phyloP scores from a whole-genome alignment of 2,329 filamentous ascomycete species.

The Bertia moriformis region DNA sequence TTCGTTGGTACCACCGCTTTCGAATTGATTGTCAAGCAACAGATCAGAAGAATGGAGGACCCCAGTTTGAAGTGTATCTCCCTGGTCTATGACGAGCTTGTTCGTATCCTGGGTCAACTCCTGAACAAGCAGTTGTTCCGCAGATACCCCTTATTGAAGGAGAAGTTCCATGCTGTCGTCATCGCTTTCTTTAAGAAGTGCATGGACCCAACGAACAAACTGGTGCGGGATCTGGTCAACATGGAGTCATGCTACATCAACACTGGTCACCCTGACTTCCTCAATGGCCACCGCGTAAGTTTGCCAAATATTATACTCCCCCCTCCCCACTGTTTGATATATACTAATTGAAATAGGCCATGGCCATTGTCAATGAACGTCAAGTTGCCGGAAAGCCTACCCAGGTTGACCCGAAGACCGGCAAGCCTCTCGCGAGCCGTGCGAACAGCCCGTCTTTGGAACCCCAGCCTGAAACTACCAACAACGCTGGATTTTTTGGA shows the following conservation, averaged over 20 bases:
- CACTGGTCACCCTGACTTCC: slow-evolving; percentile 92
- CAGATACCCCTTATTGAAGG: slow-evolving; percentile 84
- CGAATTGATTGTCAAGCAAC: slow-evolving; percentile 94
- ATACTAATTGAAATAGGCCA: slow-evolving; percentile 34
- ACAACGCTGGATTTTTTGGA: slow-evolving; percentile 79
- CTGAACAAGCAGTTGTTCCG: slow-evolving; percentile 81
- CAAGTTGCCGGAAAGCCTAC: slow-evolving; percentile 70
- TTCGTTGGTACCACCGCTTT: slow-evolving; percentile 98
- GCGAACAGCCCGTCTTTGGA: slow-evolving; percentile 62
- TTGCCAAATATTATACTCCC: slow-evolving; percentile 8
- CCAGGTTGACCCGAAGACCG: slow-evolving; percentile 95
- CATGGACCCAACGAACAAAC: slow-evolving; percentile 96
- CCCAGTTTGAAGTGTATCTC: slow-evolving; percentile 95
- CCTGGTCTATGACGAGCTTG: slow-evolving; percentile 90
- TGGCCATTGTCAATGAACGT: slow-evolving; percentile 94
- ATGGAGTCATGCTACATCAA: slow-evolving; percentile 99
- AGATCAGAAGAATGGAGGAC: slow-evolving; percentile 92
- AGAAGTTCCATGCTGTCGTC: slow-evolving; percentile 88
- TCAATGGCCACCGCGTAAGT: slow-evolving; percentile 77
- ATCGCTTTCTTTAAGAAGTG: slow-evolving; percentile 94
- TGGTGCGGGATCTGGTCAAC: slow-evolving; percentile 77
- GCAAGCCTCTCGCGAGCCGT: slow-evolving; percentile 74
- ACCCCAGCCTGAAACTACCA: slow-evolving; percentile 17
- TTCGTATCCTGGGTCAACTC: slow-evolving; percentile 83
- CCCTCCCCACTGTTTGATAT: not conserved